phyloP scores from a whole-genome alignment of 371 early-diverging fungal genomes.

The Rhizoclosmatium hyalinum region DNA sequence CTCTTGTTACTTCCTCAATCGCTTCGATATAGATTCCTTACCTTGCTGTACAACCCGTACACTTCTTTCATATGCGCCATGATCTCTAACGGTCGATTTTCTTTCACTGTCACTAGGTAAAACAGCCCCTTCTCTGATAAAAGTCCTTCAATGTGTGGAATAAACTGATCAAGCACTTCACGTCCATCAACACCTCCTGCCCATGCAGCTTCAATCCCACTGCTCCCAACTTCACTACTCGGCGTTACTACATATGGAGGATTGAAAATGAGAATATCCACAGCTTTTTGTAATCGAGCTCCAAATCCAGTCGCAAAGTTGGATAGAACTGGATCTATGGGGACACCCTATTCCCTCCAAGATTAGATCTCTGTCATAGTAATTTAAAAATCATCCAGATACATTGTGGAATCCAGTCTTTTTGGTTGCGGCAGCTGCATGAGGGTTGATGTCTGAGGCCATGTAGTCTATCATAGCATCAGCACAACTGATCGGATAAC shows the following conservation, averaged over 20 bases:
- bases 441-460: conserved; percentile 85
- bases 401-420: conserved; percentile 69
- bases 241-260: conserved; percentile 92
- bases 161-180: conserved; percentile 83
- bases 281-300: conserved; percentile 55
- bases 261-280: conserved; percentile 92
- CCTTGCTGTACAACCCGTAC: conserved; percentile 36
- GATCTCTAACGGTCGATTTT: conserved; percentile 89
- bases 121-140: conserved; percentile 77
- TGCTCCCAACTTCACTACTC: conserved; percentile 74
- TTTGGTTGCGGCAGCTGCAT: conserved; percentile 71
- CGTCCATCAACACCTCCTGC: conserved; percentile 95
- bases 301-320: conserved; percentile 64
- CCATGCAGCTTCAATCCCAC: conserved; percentile 85
- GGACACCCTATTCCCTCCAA: not conserved
- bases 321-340: conserved; percentile 66
- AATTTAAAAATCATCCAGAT: not conserved
- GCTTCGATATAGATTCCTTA: conserved; percentile 7
- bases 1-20: not conserved
- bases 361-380: not conserved
- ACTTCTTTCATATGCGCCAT: conserved; percentile 44
- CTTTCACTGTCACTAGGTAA: conserved; percentile 87
- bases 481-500: not conserved
- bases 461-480: conserved; percentile 52
- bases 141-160: conserved; percentile 77